Conservation (phyloP, 1,284 basidiomycete species). For the Sutorius eximius region DNA sequence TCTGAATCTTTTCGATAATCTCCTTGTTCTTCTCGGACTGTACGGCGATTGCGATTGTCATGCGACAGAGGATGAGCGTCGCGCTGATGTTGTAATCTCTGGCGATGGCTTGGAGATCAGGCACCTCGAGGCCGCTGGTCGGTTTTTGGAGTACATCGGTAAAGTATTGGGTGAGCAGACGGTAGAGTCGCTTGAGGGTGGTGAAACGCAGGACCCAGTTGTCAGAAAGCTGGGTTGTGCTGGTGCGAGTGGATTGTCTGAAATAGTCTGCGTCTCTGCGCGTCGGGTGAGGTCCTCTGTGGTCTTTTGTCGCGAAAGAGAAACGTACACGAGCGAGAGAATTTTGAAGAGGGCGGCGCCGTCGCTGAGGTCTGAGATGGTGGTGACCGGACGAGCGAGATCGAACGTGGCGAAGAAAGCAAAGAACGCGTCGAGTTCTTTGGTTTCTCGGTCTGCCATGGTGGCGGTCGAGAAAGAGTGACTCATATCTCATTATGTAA, state of each 20-base stretch:
- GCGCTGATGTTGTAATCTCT: constrained; percentile 69
- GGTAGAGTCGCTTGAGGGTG: constrained; percentile 80
- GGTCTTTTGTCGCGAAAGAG: neutral
- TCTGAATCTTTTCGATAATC: constrained; percentile 84
- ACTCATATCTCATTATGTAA: constrained; percentile 28
- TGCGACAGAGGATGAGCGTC: constrained; percentile 73
- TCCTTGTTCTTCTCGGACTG: constrained; percentile 84
- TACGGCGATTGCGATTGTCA: constrained; percentile 91
- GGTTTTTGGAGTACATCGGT: constrained; percentile 77
- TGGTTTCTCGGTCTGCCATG: constrained; percentile 52
- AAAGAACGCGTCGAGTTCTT: constrained; percentile 75
- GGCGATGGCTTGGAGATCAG: constrained; percentile 79
- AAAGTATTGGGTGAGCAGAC: constrained; percentile 86
- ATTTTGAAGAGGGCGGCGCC: constrained; percentile 72
- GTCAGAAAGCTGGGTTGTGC: constrained; percentile 63
- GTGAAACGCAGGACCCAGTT: constrained; percentile 90
- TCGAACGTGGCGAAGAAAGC: constrained; percentile 75
- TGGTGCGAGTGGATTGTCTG: constrained; percentile 54
- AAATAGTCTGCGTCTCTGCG: constrained; percentile 80
- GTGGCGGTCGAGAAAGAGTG: constrained; percentile 9
- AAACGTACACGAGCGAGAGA: constrained; percentile 67
- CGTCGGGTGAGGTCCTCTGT: constrained; percentile 3
- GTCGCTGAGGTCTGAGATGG: constrained; percentile 70
- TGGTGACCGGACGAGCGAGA: constrained; percentile 59
- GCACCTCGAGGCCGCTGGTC: constrained; percentile 70